Evolutionary conservation across 768 basidiomycete genomes (phyloP), one percentile per base, ranked within the genome.

Genomic region (Tylopilus balloui): DNA sequence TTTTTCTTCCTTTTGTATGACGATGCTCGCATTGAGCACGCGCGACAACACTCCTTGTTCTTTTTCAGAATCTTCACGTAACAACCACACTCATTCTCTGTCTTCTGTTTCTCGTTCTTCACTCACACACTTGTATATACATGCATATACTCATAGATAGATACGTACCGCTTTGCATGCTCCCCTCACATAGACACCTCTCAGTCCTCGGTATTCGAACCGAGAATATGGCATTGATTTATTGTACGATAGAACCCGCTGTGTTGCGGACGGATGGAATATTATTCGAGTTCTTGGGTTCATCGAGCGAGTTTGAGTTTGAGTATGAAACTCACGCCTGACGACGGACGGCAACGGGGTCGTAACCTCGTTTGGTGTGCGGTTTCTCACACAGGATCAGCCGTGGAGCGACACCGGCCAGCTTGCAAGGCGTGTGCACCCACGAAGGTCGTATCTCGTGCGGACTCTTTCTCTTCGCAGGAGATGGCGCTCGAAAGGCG

Each of bases 61-160:
- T 20, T 39, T 40, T 42, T 12, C 13, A 27, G 45, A 19, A 20
- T 46, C 39, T 53, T 52, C 54, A 53, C 50, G 45, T 42, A 48
- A 56, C 58, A 20, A 52, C 42, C 61, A 65, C 64, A 46, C 58
- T 68, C 64, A 25, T 66, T 65, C 15, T 50, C 42, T 11, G 4
- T 20, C 21, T 35, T 25, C 23, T 47, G 11, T 38, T 52, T 50
- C 50, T 49, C 53, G 36, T 55, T 51, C 43, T 43, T 56, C 58
- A 55, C 64, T 65, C 66, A 61, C 54, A 61, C 63, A 66, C 45
- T 58, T 63, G 59, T 68, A 66, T 64, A 68, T 66, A 68, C 67
- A 64, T 64, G 60, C 60, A 66, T 59, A 68, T 67, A 68, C 65
- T 57, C 64, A 66, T 68, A 62, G 61, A 66, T 67, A 68, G 62